Percentiles rank a stretch among this genome's conserved stretches.
These are phyloP conservation scores for Kingdonia uniflora DNA, from an alignment of 164 flowering plant species.

Conservation along the genomic window DNA sequence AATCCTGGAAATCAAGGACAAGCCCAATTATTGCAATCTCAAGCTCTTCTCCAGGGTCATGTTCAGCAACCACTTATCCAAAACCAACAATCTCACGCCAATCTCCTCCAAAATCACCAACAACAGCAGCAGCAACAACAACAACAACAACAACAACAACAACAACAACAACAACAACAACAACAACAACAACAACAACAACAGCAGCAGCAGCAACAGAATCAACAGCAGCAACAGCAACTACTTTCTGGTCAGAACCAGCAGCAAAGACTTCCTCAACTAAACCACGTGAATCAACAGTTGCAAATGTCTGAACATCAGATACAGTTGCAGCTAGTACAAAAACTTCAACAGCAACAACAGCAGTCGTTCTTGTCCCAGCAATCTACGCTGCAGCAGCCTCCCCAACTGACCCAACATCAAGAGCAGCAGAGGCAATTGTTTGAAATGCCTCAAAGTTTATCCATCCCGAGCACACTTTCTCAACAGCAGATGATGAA, in stretches of 20 bases:
- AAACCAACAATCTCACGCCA: constrained; percentile 48
- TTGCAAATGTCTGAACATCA: constrained; percentile 55
- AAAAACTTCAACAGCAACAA: constrained; percentile 78
- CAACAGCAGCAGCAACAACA: constrained; percentile 22
- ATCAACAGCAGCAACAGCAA: constrained; percentile 21
- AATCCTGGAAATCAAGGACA: constrained; percentile 40
- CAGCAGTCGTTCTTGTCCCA: constrained; percentile 59
- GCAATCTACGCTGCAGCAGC: constrained; percentile 40
- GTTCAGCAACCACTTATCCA: constrained; percentile 35
- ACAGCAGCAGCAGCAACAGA: constrained; percentile 23
- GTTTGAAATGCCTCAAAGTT: constrained; percentile 46
- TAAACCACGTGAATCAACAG: constrained; percentile 47
- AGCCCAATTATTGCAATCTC: constrained; percentile 49
- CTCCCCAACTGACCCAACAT: constrained; percentile 36
- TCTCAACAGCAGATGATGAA: constrained; percentile 48
- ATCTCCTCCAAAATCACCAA: constrained; percentile 33
- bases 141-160: constrained; percentile 12
- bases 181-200: constrained; percentile 15
- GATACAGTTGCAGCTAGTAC: constrained; percentile 58
- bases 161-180: constrained; percentile 13
- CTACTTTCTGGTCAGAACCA: constrained; percentile 31
- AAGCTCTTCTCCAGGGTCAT: constrained; percentile 27
- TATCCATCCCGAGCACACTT: constrained; percentile 33
- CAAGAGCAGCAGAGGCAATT: constrained; percentile 65
- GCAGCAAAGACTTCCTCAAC: constrained; percentile 28